These are phyloP conservation scores for Citrus mangshanensis DNA, from an alignment of 345 rosid genomes.

Conservation along the genomic window DNA sequence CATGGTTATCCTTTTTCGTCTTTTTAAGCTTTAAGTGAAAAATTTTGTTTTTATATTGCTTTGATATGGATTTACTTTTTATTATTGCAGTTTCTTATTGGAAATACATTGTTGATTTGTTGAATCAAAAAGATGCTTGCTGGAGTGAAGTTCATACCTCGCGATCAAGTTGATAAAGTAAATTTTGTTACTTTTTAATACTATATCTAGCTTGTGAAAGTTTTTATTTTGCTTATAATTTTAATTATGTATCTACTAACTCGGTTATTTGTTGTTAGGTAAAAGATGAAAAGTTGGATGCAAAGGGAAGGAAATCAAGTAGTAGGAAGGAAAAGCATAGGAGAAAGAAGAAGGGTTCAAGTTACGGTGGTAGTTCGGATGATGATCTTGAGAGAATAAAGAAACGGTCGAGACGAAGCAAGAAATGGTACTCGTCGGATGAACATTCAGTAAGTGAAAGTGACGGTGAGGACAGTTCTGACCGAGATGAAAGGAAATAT, in stretches of 20 bases:
- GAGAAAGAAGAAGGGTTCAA: conserved; percentile 29
- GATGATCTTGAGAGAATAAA: conserved; percentile 45
- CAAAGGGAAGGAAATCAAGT: conserved; percentile 24
- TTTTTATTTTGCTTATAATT: background rate
- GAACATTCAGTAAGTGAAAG: conserved; percentile 36
- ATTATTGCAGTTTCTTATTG: background rate
- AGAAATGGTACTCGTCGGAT: conserved; percentile 68
- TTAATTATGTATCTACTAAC: conserved; percentile 1
- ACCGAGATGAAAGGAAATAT: conserved; percentile 14
- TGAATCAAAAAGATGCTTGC: conserved; percentile 44
- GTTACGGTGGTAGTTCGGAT: conserved; percentile 33
- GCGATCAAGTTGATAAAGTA: conserved; percentile 50
- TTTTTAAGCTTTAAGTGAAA: no score
- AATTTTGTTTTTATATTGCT: no score
- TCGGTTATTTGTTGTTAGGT: conserved; percentile 28
- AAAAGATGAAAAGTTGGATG: conserved; percentile 28
- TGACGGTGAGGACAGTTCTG: conserved; percentile 22
- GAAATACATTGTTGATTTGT: background rate
- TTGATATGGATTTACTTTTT: no score
- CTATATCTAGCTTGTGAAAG: background rate
- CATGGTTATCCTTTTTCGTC: no score
- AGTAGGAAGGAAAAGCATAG: conserved; percentile 37
- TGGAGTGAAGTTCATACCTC: conserved; percentile 73
- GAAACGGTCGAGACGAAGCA: conserved; percentile 42
- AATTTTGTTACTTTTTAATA: background rate